phyloP scores from a whole-genome alignment of 2,329 filamentous ascomycete species.

The Epichloe baconii region DNA sequence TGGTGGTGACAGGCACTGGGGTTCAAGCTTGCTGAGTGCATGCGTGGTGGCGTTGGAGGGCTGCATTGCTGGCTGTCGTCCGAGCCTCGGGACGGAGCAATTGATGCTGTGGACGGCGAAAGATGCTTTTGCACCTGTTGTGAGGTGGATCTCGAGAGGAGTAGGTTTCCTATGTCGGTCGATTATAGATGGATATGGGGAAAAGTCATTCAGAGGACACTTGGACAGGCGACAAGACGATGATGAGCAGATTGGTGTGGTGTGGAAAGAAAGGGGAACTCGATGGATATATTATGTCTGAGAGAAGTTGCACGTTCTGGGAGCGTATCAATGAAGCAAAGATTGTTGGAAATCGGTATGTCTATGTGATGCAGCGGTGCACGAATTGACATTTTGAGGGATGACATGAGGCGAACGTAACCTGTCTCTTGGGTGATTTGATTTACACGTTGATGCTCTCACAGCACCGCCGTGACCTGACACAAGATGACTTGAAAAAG shows the following conservation, averaged over 20 bases:
- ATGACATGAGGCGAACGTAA: neutral
- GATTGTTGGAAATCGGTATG: neutral
- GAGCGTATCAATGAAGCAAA: neutral
- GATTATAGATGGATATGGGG: neutral
- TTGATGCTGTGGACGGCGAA: neutral
- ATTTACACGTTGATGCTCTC: too few relatives aligned
- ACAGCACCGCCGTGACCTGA: too few relatives aligned
- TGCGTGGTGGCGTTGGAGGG: conserved; percentile 2
- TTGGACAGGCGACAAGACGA: neutral
- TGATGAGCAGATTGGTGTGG: neutral
- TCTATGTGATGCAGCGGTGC: neutral
- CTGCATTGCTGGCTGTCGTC: conserved; percentile 2
- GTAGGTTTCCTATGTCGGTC: neutral
- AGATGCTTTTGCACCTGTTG: neutral
- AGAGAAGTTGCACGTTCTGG: neutral
- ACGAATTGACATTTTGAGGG: neutral
- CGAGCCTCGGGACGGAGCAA: neutral
- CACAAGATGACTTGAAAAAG: too few relatives aligned
- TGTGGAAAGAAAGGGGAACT: neutral
- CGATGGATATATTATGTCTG: neutral
- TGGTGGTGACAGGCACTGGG: neutral
- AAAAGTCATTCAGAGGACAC: neutral
- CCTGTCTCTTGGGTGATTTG: too few relatives aligned
- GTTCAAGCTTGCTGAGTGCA: neutral
- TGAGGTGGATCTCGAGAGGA: neutral